These are phyloP conservation scores for Phytopythium delawarense DNA, from an alignment of 352 stramenopile species.

Conservation along the genomic window DNA sequence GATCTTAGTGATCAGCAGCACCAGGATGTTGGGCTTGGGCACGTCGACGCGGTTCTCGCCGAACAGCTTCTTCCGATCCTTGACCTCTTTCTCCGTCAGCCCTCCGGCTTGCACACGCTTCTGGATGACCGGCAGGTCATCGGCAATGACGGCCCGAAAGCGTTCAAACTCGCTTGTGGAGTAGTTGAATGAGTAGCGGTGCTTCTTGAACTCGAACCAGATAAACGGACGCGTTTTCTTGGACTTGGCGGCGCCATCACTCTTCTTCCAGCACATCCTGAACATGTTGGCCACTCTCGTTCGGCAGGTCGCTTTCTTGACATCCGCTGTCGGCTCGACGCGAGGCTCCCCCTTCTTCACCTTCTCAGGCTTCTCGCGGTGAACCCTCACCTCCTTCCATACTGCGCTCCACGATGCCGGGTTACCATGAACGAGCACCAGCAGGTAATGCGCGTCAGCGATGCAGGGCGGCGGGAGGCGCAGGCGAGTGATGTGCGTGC, in stretches of 20 bases:
- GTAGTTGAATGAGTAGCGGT: conserved; percentile 57
- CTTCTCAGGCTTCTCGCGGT: not conserved
- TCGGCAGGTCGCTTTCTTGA: not conserved
- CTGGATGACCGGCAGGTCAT: conserved; percentile 18
- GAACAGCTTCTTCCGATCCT: conserved; percentile 24
- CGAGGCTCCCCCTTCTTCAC: not conserved
- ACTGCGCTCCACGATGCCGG: conserved; percentile 6
- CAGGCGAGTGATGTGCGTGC: conserved; percentile 45
- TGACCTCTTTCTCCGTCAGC: conserved; percentile 11
- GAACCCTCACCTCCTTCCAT: conserved; percentile 5
- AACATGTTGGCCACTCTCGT: not conserved
- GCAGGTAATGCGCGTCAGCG: conserved; percentile 41
- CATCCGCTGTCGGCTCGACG: not conserved
- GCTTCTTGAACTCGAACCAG: conserved; percentile 72
- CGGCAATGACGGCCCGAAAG: conserved; percentile 26
- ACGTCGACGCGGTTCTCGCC: conserved; percentile 44
- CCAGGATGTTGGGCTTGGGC: conserved; percentile 20
- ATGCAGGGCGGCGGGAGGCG: conserved; percentile 20
- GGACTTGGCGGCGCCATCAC: not conserved
- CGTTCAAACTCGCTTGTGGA: conserved; percentile 45
- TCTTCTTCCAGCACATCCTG: not conserved
- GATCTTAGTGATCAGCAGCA: conserved; percentile 48
- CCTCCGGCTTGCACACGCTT: conserved; percentile 13
- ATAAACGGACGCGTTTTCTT: conserved; percentile 13
- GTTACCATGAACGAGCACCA: conserved; percentile 38